phyloP scores from a whole-genome alignment of 768 basidiomycete species.

The Leccinum rimulosum region DNA sequence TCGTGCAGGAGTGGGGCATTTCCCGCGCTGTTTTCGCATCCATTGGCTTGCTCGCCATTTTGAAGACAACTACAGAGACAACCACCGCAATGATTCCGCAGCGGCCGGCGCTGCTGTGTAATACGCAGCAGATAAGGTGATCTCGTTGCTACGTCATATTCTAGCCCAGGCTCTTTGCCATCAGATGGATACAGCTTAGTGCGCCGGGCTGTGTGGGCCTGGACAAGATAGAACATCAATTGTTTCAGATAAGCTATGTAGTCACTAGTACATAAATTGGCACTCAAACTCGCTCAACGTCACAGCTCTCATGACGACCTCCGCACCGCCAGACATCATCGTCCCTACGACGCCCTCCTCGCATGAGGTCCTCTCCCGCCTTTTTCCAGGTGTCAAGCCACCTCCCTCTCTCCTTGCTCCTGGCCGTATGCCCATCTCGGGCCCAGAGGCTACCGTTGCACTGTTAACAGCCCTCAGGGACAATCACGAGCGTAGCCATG shows the following conservation, averaged over 20 bases:
- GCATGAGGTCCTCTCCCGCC: conserved; percentile 21
- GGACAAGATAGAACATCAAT: not conserved
- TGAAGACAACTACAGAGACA: no score
- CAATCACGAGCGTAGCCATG: conserved; percentile 52
- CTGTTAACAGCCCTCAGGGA: conserved; percentile 43
- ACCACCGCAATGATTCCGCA: no score
- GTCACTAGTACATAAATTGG: conserved; percentile 12
- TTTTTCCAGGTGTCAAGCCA: conserved; percentile 32
- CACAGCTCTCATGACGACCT: conserved; percentile 18
- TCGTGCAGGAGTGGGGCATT: no score
- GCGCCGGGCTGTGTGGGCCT: no score
- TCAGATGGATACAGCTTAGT: no score
- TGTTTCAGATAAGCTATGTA: not conserved
- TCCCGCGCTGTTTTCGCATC: no score
- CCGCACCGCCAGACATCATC: conserved; percentile 25
- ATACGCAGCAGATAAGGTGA: no score
- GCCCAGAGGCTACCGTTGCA: conserved; percentile 37
- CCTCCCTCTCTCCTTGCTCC: conserved; percentile 39
- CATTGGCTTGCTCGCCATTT: no score
- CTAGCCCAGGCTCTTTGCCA: no score
- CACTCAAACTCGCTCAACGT: not conserved
- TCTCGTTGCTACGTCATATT: no score
- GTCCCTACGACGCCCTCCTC: conserved; percentile 22
- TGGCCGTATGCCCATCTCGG: conserved; percentile 35
- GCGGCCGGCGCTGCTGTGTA: no score